A percentile compares a stretch with the other conserved stretches of the same genome.
Evolutionary conservation across 2,329 filamentous ascomycete genomes (phyloP).

Genomic region (Phoma herbarum): DNA sequence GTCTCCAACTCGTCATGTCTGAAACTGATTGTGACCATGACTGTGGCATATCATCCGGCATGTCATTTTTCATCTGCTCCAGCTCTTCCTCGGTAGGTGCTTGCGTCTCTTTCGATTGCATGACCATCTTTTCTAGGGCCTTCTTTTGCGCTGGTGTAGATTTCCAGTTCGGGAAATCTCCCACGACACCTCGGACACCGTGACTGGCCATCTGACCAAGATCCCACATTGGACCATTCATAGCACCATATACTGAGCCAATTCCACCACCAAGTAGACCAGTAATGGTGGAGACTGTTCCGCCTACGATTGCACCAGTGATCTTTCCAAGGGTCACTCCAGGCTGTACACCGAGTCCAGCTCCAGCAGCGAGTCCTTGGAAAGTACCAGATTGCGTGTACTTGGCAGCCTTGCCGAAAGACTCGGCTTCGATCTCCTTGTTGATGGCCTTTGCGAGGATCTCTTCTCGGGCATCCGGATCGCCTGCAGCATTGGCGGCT

Average conservation of each 20-base stretch:
- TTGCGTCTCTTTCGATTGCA: constrained; percentile 47
- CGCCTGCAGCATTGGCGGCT: constrained; percentile 51
- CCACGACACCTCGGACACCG: constrained; percentile 44
- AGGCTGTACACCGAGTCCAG: constrained; percentile 49
- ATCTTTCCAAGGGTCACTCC: constrained; percentile 48
- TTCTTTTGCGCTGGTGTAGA: constrained; percentile 47
- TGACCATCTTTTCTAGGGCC: constrained; percentile 51
- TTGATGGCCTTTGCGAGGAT: constrained; percentile 53
- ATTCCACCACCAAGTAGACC: constrained; percentile 48
- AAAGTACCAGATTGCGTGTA: constrained; percentile 52
- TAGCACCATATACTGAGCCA: constrained; percentile 48
- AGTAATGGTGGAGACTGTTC: constrained; percentile 44
- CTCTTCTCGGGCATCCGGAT: constrained; percentile 51
- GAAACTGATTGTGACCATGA: constrained; percentile 44
- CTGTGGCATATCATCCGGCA: constrained; percentile 44
- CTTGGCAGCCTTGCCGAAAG: constrained; percentile 53
- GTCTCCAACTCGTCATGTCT: constrained; percentile 48
- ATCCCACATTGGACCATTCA: constrained; percentile 49
- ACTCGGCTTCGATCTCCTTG: constrained; percentile 54
- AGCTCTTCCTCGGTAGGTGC: constrained; percentile 45
- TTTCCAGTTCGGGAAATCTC: constrained; percentile 49
- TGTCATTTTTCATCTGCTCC: constrained; percentile 47
- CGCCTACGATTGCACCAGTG: constrained; percentile 49
- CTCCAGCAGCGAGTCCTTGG: constrained; percentile 52
- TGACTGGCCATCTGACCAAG: constrained; percentile 49